Percentiles rank a stretch among this genome's conserved stretches.
These are phyloP conservation scores for Neurospora tetraspora DNA, from an alignment of 495 filamentous ascomycete species.

Conservation along the genomic window DNA sequence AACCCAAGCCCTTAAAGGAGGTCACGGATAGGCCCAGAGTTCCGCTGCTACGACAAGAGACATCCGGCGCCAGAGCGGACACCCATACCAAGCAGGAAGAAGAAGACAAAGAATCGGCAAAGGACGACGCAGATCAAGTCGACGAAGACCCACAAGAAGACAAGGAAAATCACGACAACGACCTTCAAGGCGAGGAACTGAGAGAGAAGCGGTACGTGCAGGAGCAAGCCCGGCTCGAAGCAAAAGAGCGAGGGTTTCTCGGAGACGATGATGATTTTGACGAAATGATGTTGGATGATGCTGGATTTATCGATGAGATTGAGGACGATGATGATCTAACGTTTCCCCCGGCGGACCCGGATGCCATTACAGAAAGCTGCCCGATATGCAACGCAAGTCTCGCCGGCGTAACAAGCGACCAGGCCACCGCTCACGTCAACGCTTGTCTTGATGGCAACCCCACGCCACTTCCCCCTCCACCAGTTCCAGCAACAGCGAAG, in stretches of 20 bases:
- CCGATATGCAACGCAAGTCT: slow-evolving; percentile 66
- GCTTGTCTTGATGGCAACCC: slow-evolving; percentile 79
- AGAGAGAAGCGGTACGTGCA: slow-evolving; percentile 51
- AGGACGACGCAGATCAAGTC: slow-evolving; percentile 52
- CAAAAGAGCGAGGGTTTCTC: slow-evolving; percentile 23
- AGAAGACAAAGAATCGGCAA: slow-evolving; percentile 36
- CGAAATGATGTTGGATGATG: slow-evolving; percentile 8
- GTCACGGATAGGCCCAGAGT: not conserved
- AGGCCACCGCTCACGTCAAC: slow-evolving; percentile 74
- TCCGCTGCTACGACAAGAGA: slow-evolving; percentile 14
- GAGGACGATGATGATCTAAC: not conserved
- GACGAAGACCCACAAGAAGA: slow-evolving; percentile 33
- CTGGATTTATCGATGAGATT: not conserved
- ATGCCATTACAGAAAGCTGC: slow-evolving; percentile 41
- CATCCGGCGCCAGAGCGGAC: slow-evolving; percentile 5
- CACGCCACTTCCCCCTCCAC: slow-evolving; percentile 30
- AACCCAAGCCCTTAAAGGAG: not conserved
- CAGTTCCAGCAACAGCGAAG: slow-evolving; percentile 5
- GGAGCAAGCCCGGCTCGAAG: slow-evolving; percentile 50
- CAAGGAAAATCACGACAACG: slow-evolving; percentile 19
- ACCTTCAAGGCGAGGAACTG: slow-evolving; percentile 52
- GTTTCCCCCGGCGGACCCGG: not conserved
- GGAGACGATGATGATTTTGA: slow-evolving; percentile 24
- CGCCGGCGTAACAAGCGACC: slow-evolving; percentile 45
- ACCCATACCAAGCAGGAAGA: not conserved